Base-by-base conservation (phyloP, 2,329 filamentous ascomycete genomes). In the Phoma sp. region DNA sequence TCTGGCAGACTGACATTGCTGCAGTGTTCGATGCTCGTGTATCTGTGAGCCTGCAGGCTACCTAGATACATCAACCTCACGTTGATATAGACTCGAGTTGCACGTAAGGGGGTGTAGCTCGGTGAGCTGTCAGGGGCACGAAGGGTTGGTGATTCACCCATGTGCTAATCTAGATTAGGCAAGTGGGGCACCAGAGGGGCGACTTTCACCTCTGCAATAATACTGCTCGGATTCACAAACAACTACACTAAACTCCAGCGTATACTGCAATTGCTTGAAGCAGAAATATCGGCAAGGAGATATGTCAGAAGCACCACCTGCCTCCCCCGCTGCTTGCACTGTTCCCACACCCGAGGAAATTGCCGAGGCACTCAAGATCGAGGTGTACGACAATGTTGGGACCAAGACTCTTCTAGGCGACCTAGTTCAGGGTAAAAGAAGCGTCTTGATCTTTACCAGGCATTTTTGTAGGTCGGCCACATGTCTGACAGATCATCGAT, bases 371-470 rank as follows among this genome's bases (percentile, higher is more conserved):
- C 44, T 58, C 6, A 35, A 53, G 10, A 33, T 67, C 10, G 56
- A 67, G 6, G 57, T 69, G 0, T 65, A 61, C 36, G 66, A 67
- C 41, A 57, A 46, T 2, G 46, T 53, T 10, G 66, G 66, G 6
- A 55, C 55, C 8, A 60, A 54, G 3, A 37, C 21, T 15, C 13
- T 54, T 1, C 51, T 69, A 4, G 63, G 63, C 1, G 57, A 64
- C 2, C 41, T 69, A 5, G 49, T 55, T 6, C 38, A 57, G n/a
- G 64, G 55, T 2, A 61, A 62, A 33, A 44, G 60, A 35, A 65
- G 43, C 15, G 47, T 62, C 1, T 41, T 69, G 25, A 51, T 69
- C 9, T 69, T 69, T 21, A 65, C 56, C 0, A 45, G 66, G 22
- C 66, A 69, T 32, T 69, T 62, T 19, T 67, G 66, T 69, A 59